A percentile compares a stretch with the other conserved stretches of the same genome.
Evolutionary conservation across 495 filamentous ascomycete genomes (phyloP).

Genomic region (Aspergillus heteromorphus): DNA sequence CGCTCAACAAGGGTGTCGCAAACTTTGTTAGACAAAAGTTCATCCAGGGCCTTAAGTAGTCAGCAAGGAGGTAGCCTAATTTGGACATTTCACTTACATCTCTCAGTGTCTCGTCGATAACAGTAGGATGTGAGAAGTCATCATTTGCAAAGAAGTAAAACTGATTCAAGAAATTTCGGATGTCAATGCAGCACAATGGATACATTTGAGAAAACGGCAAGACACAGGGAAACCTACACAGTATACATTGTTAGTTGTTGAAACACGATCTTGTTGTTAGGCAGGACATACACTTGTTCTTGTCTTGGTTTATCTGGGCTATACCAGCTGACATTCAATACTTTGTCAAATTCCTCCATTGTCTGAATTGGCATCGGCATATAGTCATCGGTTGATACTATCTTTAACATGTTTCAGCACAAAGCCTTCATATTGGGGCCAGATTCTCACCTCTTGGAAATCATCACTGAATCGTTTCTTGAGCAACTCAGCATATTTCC

Average conservation of each 20-base stretch:
- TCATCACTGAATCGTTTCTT: slow-evolving; percentile 87
- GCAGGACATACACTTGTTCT: slow-evolving; percentile 68
- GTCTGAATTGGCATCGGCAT: slow-evolving; percentile 97
- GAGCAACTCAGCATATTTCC: slow-evolving; percentile 88
- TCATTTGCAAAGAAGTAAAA: slow-evolving; percentile 95
- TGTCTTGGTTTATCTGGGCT: slow-evolving; percentile 69
- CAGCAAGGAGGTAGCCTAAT: slow-evolving; percentile 3
- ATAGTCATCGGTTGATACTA: slow-evolving; percentile 95
- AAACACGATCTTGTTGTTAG: not conserved
- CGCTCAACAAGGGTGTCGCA: slow-evolving; percentile 85
- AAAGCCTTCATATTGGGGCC: no score
- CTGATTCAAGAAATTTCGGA: slow-evolving; percentile 91
- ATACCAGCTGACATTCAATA: slow-evolving; percentile 91
- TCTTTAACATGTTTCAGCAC: slow-evolving; percentile 42
- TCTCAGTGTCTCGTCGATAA: slow-evolving; percentile 85
- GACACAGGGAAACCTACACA: slow-evolving; percentile 73
- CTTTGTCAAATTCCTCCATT: slow-evolving; percentile 88
- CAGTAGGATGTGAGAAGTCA: slow-evolving; percentile 77
- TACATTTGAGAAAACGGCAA: slow-evolving; percentile 99
- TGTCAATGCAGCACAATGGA: slow-evolving; percentile 93
- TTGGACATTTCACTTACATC: slow-evolving; percentile 42
- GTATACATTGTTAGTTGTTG: slow-evolving; percentile 8
- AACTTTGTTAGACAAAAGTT: slow-evolving; percentile 83
- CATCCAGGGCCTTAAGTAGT: slow-evolving; percentile 63
- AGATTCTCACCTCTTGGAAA: slow-evolving; percentile 78